Base-by-base conservation (phyloP, 2,329 filamentous ascomycete genomes). In the Aspergillus clavatus region DNA sequence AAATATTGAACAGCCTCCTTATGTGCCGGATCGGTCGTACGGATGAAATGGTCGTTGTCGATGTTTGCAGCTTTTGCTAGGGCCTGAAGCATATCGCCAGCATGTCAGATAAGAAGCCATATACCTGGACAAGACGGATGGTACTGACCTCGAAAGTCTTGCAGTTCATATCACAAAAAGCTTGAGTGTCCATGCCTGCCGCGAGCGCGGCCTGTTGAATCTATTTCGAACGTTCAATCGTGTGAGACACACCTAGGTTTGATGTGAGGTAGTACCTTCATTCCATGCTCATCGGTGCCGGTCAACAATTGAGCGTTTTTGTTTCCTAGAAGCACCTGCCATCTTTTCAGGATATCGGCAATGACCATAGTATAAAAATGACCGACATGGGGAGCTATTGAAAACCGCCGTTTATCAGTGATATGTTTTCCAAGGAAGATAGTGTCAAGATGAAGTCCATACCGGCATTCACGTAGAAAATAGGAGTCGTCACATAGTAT, bases 391-490 rank as follows among this genome's bases (percentile, higher is more conserved):
- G 93, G 93, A 37, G 88, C 89, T 91, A 55, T 24, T 33, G 26
- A 24, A 35, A 41, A 40, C n/a, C 8, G 14, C 7, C 46, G 16
- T n/a, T 5, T 40, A 2, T 39, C 7, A 40, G 39, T 40, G 28
- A n/a, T 3, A 7, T 7, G 8, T 11, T 4, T 14, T 16, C 7
- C 10, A 4, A 5, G 16, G 16, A 19, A 16, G 31, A 12, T 18
- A 35, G 16, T 11, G 4, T 11, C 12, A 12, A 21, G 16, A 35
- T 16, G 18, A 11, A 10, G 10, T 16, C n/a, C 23, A 24, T 38
- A 90, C 88, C 83, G 44, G 90, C 88, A 79, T 98, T 98, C 72
- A 98, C 93, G 69, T 98, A 98, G 74, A 97, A 98, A 47, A 98
- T 98, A 2, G 93, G 93, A 7, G 89, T 94, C 4, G 93, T 97